Evolutionary conservation across 176 grass and related monocot genomes (phyloP), one percentile per base, ranked within the genome.

Genomic region (Aegilops longissima): DNA sequence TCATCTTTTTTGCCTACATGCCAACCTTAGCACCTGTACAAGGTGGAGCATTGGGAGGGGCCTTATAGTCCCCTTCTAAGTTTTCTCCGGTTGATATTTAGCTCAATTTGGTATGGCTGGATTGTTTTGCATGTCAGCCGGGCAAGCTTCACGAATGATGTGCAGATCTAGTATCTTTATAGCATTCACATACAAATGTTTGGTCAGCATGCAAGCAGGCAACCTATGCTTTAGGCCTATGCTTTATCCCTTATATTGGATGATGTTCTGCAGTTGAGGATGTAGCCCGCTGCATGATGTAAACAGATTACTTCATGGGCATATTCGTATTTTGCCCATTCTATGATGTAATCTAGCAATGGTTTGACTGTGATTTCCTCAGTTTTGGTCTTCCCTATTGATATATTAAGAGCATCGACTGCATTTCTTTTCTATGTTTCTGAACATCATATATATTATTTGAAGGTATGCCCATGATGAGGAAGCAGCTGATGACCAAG

Each of bases 391-490:
- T 66, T 74, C 9, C 44, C 5, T 61, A 21, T 54, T 52, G 51
- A 27, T 62, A 42, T 90, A 59, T n/a, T 38, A 34, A 56, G 18
- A 52, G 30, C 17, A 56, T 79, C 33, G 47, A 20, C 9, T 82
- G 5, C 42, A 56, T 86, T 76, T 76, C 24, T 59, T 71, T 10
- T 85, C 61, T 38, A 78, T 69, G n/a, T 84, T 49, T 83, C 66
- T 80, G 17, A 63, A 62, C 73, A 65, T 38, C 74, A 23, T 78
- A 20, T 63, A 39, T 89, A 69, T 66, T 66, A 39, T 61, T 64
- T 86, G 66, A 89, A 98, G 96, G 81, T 98, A 98, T 90, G 93
- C 92, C 14, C 96, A 98, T 89, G 96, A 98, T 75, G 96, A 98
- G 90, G 96, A 98, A 77, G 91, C 76, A 56, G 91, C 84, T 93